A percentile compares a stretch with the other conserved stretches of the same genome.
These are phyloP conservation scores for Echeveria elegans DNA, from an alignment of 164 flowering plant genomes.

Conservation along the genomic window DNA sequence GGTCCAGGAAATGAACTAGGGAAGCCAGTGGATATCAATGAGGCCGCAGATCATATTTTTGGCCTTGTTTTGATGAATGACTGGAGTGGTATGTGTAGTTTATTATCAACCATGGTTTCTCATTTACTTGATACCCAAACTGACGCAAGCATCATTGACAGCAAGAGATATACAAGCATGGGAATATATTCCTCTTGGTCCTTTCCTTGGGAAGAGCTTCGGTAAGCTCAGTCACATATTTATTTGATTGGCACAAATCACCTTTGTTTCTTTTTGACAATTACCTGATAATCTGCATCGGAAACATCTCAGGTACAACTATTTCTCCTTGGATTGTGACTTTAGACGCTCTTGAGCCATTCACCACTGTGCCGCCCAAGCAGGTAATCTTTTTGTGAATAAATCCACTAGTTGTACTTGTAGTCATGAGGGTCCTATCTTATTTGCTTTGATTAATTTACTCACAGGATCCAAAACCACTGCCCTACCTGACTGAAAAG, in stretches of 20 bases:
- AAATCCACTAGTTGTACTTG: background rate
- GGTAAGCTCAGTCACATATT: constrained; percentile 36
- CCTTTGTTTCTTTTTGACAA: background rate
- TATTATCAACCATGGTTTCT: background rate
- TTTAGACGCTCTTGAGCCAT: constrained; percentile 86
- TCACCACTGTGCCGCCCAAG: constrained; percentile 70
- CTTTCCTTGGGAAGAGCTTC: constrained; percentile 96
- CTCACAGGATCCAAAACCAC: constrained; percentile 68
- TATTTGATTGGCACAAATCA: too few species aligned
- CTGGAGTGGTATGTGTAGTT: constrained; percentile 77
- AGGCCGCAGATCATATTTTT: constrained; percentile 89
- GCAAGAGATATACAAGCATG: constrained; percentile 99
- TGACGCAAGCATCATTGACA: constrained; percentile 27
- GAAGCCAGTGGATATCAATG: constrained; percentile 65
- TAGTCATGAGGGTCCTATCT: background rate
- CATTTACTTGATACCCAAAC: background rate
- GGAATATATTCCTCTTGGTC: constrained; percentile 99
- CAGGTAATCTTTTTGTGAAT: constrained; percentile 39
- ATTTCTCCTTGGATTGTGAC: constrained; percentile 99
- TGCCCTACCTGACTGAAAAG: constrained; percentile 83
- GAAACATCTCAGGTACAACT: constrained; percentile 58
- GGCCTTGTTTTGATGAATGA: constrained; percentile 96
- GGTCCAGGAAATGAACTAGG: constrained; percentile 97
- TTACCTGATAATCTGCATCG: background rate
- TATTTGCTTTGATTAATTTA: background rate